phyloP scores from a whole-genome alignment of 202 grass and related monocot genomes.

The Zoysia matrella region DNA sequence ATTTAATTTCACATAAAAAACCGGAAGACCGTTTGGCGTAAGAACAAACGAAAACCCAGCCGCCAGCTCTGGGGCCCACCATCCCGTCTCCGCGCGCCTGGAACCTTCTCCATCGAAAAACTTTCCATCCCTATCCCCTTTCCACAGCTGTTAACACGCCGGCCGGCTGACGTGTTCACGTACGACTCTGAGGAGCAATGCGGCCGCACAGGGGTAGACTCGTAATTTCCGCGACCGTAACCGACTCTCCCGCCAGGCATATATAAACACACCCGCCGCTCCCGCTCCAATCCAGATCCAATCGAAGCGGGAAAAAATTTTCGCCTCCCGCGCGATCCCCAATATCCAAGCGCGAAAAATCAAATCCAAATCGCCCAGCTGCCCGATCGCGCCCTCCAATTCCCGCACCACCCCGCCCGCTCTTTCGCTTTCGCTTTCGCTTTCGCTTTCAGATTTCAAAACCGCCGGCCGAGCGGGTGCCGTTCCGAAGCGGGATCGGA shows the following conservation, averaged over 20 bases:
- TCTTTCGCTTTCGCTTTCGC: background rate
- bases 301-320: background rate
- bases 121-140: background rate
- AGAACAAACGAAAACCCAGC: too few relatives aligned
- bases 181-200: background rate
- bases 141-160: background rate
- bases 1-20: too few relatives aligned
- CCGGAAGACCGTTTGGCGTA: too few relatives aligned
- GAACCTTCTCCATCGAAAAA: background rate
- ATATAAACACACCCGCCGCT: background rate
- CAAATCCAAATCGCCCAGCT: background rate
- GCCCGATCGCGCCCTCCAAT: background rate
- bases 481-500: background rate
- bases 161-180: background rate
- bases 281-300: background rate
- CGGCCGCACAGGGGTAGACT: background rate
- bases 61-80: too few relatives aligned
- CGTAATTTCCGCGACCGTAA: background rate
- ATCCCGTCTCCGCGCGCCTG: background rate
- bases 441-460: background rate
- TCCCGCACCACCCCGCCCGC: conserved; percentile 4
- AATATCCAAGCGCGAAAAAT: background rate
- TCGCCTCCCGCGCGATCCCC: background rate
- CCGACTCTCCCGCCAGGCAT: background rate
- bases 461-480: background rate